These are phyloP conservation scores for Tubosaeta brunneosetosa DNA, from an alignment of 768 basidiomycete genomes.

Conservation along the genomic window DNA sequence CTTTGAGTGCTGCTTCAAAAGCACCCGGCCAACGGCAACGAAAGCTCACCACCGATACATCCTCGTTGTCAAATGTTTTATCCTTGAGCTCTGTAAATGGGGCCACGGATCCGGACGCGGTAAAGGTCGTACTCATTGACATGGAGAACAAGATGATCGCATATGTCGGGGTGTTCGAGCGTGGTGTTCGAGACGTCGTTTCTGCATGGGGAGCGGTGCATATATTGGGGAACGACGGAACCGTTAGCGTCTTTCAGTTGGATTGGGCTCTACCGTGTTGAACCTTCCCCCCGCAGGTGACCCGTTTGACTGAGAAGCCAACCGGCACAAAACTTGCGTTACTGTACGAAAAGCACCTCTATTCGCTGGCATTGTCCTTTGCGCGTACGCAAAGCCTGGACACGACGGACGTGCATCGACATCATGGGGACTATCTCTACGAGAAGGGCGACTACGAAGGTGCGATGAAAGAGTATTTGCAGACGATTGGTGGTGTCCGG, in stretches of 20 bases:
- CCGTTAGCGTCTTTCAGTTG: conserved; percentile 40
- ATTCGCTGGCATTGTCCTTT: conserved; percentile 72
- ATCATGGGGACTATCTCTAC: conserved; percentile 91
- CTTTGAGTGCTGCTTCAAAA: conserved; percentile 58
- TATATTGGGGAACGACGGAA: conserved; percentile 72
- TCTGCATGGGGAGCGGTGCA: conserved; percentile 80
- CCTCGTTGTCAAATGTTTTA: conserved; percentile 8
- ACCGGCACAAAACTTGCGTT: conserved; percentile 83
- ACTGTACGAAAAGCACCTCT: conserved; percentile 77
- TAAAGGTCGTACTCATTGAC: conserved; percentile 84
- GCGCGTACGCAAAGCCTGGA: conserved; percentile 78
- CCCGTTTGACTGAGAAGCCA: conserved; percentile 69
- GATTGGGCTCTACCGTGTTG: neutral
- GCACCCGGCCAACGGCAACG: conserved; percentile 16
- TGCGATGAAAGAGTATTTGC: conserved; percentile 87
- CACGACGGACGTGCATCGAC: conserved; percentile 83
- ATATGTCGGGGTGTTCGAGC: conserved; percentile 73
- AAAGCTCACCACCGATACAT: conserved; percentile 16
- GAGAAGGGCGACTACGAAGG: conserved; percentile 87
- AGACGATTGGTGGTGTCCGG: conserved; percentile 84
- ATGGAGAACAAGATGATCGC: conserved; percentile 88
- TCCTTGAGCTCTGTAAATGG: conserved; percentile 36
- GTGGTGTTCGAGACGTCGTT: conserved; percentile 80
- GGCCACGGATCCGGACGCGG: conserved; percentile 51
- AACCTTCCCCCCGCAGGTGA: conserved; percentile 40